phyloP scores from a whole-genome alignment of 192 early-diverging fungal species.

The Rhizophagus sp. region DNA sequence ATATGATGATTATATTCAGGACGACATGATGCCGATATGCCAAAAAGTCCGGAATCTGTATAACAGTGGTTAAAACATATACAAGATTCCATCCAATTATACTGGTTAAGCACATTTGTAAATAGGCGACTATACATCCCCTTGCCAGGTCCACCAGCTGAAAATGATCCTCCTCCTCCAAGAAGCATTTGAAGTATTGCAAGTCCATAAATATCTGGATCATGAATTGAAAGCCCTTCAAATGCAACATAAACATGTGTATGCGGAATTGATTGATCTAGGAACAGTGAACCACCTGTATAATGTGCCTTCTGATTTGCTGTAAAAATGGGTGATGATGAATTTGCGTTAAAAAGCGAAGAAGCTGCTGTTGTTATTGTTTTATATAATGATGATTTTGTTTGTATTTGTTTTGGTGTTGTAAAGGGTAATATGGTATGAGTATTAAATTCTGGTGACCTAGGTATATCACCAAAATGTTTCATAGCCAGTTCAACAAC shows the following conservation, averaged over 20 bases:
- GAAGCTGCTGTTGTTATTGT: slow-evolving; percentile 37
- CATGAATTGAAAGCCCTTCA: slow-evolving; percentile 77
- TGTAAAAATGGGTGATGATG: slow-evolving; percentile 29
- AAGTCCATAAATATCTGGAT: slow-evolving; percentile 90
- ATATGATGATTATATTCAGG: slow-evolving; percentile 73
- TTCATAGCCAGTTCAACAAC: slow-evolving; percentile 68
- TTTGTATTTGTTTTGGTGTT: slow-evolving; percentile 19
- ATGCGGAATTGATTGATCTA: slow-evolving; percentile 69
- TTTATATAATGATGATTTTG: slow-evolving; percentile 31
- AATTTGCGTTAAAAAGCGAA: slow-evolving; percentile 12
- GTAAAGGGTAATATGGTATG: background rate
- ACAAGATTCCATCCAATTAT: slow-evolving; percentile 94
- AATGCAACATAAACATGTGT: slow-evolving; percentile 92
- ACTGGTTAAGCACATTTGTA: slow-evolving; percentile 91
- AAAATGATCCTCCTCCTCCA: slow-evolving; percentile 96
- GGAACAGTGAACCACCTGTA: slow-evolving; percentile 77
- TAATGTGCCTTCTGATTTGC: slow-evolving; percentile 65
- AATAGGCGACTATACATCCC: slow-evolving; percentile 99
- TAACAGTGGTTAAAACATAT: slow-evolving; percentile 91
- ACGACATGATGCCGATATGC: slow-evolving; percentile 84
- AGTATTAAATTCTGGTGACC: slow-evolving; percentile 31
- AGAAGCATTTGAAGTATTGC: slow-evolving; percentile 88
- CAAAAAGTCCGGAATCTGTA: slow-evolving; percentile 89
- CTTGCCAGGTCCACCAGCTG: slow-evolving; percentile 96
- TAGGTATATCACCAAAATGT: slow-evolving; percentile 74